These are phyloP conservation scores for Lentithecium fluviatile DNA, from an alignment of 495 filamentous ascomycete genomes.

Conservation along the genomic window DNA sequence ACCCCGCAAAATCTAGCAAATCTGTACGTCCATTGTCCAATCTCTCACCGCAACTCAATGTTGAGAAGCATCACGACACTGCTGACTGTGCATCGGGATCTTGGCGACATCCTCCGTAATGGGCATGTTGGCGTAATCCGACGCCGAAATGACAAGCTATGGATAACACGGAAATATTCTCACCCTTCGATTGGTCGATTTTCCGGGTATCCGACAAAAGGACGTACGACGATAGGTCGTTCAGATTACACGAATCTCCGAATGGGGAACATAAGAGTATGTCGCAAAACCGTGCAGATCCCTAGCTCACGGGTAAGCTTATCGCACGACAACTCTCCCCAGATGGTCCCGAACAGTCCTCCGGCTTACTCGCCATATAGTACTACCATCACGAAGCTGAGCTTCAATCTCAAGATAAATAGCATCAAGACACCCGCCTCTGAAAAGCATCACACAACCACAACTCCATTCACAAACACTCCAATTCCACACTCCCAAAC, in stretches of 20 bases:
- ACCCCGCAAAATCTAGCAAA: background rate
- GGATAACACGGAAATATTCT: background rate
- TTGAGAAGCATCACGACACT: background rate
- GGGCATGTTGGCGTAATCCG: background rate
- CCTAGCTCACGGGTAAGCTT: background rate
- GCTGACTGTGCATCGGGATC: constrained; percentile 2
- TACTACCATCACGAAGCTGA: background rate
- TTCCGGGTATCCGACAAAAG: background rate
- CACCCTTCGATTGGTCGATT: background rate
- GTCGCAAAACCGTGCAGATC: background rate
- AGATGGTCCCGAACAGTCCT: background rate
- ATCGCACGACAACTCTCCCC: background rate
- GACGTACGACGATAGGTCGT: background rate
- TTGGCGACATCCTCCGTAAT: background rate
- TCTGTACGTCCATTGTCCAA: background rate
- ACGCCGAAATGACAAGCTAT: background rate
- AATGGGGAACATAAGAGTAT: background rate
- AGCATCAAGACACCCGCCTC: background rate
- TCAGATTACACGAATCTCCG: background rate
- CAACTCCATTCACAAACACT: background rate
- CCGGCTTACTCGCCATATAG: background rate
- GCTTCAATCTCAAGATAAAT: background rate
- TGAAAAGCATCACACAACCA: background rate
- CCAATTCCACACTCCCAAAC: background rate
- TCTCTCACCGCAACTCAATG: background rate